A percentile compares a stretch with the other conserved stretches of the same genome.
Evolutionary conservation across 2,329 filamentous ascomycete species (phyloP).

Genomic region (Chrysosphaeria jannelii): DNA sequence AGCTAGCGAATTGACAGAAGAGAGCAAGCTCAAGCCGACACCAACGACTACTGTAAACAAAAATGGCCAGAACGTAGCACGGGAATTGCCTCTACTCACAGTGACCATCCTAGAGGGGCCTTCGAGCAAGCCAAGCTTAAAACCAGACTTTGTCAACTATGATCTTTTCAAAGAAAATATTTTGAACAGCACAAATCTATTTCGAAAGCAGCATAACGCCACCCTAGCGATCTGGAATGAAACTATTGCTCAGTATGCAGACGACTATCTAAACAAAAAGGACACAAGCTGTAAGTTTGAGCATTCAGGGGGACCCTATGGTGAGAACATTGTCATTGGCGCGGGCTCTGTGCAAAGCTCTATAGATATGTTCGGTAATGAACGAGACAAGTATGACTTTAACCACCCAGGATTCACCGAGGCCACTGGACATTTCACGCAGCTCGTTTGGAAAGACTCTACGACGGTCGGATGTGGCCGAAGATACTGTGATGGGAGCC

Average conservation of each 20-base stretch:
- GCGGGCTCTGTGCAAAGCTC: slow-evolving; percentile 23
- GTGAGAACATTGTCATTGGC: slow-evolving; percentile 46
- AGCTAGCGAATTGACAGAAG: too few relatives aligned
- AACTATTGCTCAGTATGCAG: slow-evolving; percentile 25
- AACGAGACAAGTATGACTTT: slow-evolving; percentile 28
- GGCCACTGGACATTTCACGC: slow-evolving; percentile 39
- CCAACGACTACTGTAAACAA: too few relatives aligned
- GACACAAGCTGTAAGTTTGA: slow-evolving; percentile 14
- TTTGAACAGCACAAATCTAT: slow-evolving; percentile 34
- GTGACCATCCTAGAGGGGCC: slow-evolving; percentile 10
- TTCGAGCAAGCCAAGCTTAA: slow-evolving; percentile 9
- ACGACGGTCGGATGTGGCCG: slow-evolving; percentile 24
- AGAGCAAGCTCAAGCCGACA: too few relatives aligned
- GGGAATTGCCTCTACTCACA: too few relatives aligned
- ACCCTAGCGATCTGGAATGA: slow-evolving; percentile 29
- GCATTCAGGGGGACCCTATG: slow-evolving; percentile 31
- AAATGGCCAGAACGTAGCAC: too few relatives aligned
- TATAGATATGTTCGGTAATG: slow-evolving; percentile 36
- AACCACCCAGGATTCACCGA: slow-evolving; percentile 21
- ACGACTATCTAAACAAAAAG: slow-evolving; percentile 15
- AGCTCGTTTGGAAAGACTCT: slow-evolving; percentile 39
- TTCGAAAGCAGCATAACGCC: slow-evolving; percentile 31
- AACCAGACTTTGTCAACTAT: slow-evolving; percentile 10
- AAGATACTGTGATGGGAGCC: slow-evolving; percentile 10
- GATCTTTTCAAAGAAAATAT: slow-evolving; percentile 19